These are phyloP conservation scores for Pigoraptor vietnamica DNA, from an alignment of 78 protist genomes.

Conservation along the genomic window DNA sequence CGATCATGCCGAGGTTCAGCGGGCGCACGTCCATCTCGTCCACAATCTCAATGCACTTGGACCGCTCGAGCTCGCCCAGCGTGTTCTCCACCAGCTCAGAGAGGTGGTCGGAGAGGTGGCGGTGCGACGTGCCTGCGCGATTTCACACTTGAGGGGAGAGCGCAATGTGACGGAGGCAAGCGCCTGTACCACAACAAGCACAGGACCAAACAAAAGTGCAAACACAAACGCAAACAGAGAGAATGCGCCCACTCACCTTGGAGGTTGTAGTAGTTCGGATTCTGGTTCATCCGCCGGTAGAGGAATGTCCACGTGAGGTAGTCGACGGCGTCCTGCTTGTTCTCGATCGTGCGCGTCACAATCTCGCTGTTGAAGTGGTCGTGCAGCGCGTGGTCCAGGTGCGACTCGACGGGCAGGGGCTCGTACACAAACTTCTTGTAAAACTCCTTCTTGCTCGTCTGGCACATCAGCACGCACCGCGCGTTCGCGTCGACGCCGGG, in stretches of 20 bases:
- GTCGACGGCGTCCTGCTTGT: conserved; percentile 88
- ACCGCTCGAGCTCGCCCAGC: conserved; percentile 70
- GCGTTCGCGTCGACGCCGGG: conserved; percentile 25
- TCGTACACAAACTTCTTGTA: conserved; percentile 87
- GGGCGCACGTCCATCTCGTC: conserved; percentile 73
- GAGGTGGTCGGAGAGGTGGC: conserved; percentile 84
- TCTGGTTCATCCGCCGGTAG: conserved; percentile 85
- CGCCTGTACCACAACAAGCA: too few species aligned
- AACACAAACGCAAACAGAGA: background rate
- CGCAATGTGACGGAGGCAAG: too few species aligned
- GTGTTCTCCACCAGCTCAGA: conserved; percentile 91
- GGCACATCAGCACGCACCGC: conserved; percentile 72
- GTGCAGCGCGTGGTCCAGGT: conserved; percentile 78
- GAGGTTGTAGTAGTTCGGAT: conserved; percentile 90
- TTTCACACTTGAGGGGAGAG: too few species aligned
- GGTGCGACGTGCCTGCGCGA: conserved; percentile 56
- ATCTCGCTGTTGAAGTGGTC: conserved; percentile 85
- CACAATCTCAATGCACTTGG: conserved; percentile 59
- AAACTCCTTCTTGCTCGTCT: conserved; percentile 71
- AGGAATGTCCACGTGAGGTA: conserved; percentile 93
- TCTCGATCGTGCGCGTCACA: conserved; percentile 53
- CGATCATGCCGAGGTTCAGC: conserved; percentile 90
- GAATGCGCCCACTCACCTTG: background rate
- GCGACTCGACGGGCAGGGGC: conserved; percentile 95
- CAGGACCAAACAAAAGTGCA: background rate